A percentile compares a stretch with the other conserved stretches of the same genome.
These are phyloP conservation scores for Botryotinia convoluta DNA, from an alignment of 2,329 filamentous ascomycete genomes.

Conservation along the genomic window DNA sequence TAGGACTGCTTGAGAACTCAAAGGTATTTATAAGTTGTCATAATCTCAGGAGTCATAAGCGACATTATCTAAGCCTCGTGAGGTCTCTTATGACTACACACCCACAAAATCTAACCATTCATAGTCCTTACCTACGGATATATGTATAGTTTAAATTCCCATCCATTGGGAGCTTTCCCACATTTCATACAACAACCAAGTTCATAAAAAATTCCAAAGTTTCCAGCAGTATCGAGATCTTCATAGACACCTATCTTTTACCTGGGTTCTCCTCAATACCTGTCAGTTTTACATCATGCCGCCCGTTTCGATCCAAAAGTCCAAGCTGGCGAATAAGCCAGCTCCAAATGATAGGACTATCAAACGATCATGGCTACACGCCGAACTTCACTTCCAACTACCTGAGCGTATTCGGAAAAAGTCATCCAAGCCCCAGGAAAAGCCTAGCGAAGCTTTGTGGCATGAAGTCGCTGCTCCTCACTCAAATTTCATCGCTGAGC, in stretches of 20 bases:
- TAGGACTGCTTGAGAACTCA: background rate
- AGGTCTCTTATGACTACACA: background rate
- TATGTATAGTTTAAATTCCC: background rate
- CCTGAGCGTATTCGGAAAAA: background rate
- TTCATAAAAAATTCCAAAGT: background rate
- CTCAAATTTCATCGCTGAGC: too few relatives aligned
- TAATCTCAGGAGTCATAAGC: background rate
- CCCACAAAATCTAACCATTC: background rate
- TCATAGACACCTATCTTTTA: background rate
- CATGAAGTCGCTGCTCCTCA: background rate
- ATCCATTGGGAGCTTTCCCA: background rate
- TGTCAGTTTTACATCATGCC: background rate
- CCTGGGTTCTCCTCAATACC: background rate
- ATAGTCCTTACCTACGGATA: background rate
- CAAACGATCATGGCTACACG: background rate
- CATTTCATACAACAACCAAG: background rate
- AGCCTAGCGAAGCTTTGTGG: background rate
- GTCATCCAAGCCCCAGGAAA: background rate
- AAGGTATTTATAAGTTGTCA: background rate
- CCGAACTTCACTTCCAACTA: background rate
- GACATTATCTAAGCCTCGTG: background rate
- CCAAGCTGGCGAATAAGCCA: background rate
- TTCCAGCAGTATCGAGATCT: background rate
- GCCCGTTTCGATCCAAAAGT: background rate
- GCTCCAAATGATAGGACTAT: background rate